Evolutionary conservation across 2,329 filamentous ascomycete species (phyloP), one percentile per base, ranked within the genome.

Genomic region (Sporothrix brasiliensis): DNA sequence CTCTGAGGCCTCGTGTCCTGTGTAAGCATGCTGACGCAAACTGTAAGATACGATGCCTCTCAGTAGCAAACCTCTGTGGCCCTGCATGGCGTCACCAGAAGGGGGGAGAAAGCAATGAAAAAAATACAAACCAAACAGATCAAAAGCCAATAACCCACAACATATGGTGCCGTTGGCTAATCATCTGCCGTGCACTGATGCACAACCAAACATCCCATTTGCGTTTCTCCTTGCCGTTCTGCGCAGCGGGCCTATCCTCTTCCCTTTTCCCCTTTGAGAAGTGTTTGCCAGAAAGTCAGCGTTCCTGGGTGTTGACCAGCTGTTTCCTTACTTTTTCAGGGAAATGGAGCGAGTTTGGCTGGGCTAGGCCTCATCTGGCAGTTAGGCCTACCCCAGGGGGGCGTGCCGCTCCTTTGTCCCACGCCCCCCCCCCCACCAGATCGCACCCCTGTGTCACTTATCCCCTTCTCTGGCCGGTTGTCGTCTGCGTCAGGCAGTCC

Each of bases 201-300:
- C 13, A 21, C 50, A 11, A 21, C n/a, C 50, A 21, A 30, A 5
- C 30, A 30, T 34, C 7, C 34, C 39, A n/a, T 11, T 53, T 30
- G 34, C 21, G 39, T 24, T 24, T 47, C n/a, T 30, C 34, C 19
- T 67, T 39, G 24, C 19, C 49, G 19, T 56, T 24, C 52, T 68
- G 6, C 34, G 49, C 13, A 47, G 30, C 65, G n/a, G 50, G 44
- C 65, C 50, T 67, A 10, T 14, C 54, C 52, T 30, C 10, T 30
- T 63, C 60, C 60, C 53, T 69, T 69, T 56, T 61, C 53, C 67
- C 44, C 67, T 69, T 61, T 69, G 39, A 50, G 53, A 16, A 50
- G 39, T 30, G 39, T n/a, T 49, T 60, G 10, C 52, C 53, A 69
- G 27, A 69, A 27, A 24, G 19, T 56, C 50, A 54, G 53, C 39